These are phyloP conservation scores for Corinectria fuckeliana DNA, from an alignment of 2,329 filamentous ascomycete genomes.

Conservation along the genomic window DNA sequence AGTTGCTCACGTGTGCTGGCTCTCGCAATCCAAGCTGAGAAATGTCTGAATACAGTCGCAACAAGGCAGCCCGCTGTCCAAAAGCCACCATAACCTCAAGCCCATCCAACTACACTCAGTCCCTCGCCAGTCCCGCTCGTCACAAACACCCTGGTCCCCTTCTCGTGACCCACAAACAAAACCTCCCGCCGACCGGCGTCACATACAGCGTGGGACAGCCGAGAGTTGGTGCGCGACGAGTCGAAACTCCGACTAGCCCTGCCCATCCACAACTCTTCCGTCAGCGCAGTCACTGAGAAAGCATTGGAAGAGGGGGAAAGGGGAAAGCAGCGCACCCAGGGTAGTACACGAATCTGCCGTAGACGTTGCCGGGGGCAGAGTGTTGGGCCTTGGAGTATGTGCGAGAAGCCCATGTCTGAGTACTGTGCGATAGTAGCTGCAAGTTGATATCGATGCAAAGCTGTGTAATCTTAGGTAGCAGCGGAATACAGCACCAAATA, in stretches of 20 bases:
- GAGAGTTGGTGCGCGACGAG: background rate
- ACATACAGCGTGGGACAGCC: background rate
- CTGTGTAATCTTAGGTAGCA: too few species aligned
- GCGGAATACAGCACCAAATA: too few species aligned
- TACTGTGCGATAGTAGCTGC: too few species aligned
- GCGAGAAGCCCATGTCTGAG: too few species aligned
- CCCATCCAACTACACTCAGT: background rate
- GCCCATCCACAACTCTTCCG: background rate
- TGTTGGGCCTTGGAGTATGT: too few species aligned
- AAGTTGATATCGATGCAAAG: too few species aligned
- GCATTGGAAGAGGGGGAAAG: background rate
- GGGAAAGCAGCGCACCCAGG: conserved; percentile 20
- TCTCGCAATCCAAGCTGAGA: too few species aligned
- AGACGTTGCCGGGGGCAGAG: conserved; percentile 26
- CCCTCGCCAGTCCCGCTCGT: background rate
- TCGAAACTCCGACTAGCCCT: background rate
- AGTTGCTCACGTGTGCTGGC: too few species aligned
- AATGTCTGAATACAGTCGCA: too few species aligned
- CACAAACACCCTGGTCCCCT: background rate
- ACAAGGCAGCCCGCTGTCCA: background rate
- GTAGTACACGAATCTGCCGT: conserved; percentile 25
- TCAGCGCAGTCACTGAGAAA: background rate
- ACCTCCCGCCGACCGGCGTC: background rate
- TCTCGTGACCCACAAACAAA: background rate
- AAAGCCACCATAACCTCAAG: too few species aligned